A percentile compares a stretch with the other conserved stretches of the same genome.
Evolutionary conservation across 805 yeast species (phyloP).

Genomic region (Cyberlindnera bimundalis): DNA sequence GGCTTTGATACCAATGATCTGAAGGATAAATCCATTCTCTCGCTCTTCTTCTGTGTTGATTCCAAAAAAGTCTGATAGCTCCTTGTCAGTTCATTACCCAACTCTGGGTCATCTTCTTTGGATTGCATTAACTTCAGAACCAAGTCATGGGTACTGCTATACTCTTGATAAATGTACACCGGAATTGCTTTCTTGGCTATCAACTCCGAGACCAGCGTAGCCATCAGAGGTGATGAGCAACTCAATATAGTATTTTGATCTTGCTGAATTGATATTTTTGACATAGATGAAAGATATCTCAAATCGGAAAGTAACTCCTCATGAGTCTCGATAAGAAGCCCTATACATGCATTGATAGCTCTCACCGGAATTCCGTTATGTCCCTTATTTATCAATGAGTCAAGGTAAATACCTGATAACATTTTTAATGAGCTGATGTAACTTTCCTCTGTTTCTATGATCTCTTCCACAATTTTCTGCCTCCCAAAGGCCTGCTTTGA

Average conservation of each 20-base stretch:
- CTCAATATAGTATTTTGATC: too few species aligned
- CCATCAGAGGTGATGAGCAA: constrained; percentile 22
- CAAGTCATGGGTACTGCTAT: constrained; percentile 32
- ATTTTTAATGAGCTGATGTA: constrained; percentile 44
- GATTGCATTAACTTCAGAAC: constrained; percentile 33
- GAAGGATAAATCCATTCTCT: constrained; percentile 47
- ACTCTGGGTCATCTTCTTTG: constrained; percentile 25
- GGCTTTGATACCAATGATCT: constrained; percentile 53
- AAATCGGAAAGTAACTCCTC: constrained; percentile 29
- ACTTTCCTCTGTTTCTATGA: constrained; percentile 44
- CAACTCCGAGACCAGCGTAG: constrained; percentile 23
- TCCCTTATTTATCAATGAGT: constrained; percentile 32
- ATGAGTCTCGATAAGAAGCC: constrained; percentile 33
- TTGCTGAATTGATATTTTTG: neutral
- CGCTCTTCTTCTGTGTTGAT: constrained; percentile 37
- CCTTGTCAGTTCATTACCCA: constrained; percentile 22
- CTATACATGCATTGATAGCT: constrained; percentile 30
- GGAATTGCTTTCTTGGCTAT: constrained; percentile 26
- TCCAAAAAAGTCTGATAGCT: constrained; percentile 39
- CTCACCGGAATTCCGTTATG: constrained; percentile 35
- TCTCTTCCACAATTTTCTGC: constrained; percentile 40
- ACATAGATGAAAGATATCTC: constrained; percentile 9
- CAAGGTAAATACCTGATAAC: constrained; percentile 41
- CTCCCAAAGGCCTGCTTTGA: constrained; percentile 22
- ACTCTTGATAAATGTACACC: constrained; percentile 33